These are phyloP conservation scores for Amanita exitialis DNA, from an alignment of 768 basidiomycete species.

Conservation along the genomic window DNA sequence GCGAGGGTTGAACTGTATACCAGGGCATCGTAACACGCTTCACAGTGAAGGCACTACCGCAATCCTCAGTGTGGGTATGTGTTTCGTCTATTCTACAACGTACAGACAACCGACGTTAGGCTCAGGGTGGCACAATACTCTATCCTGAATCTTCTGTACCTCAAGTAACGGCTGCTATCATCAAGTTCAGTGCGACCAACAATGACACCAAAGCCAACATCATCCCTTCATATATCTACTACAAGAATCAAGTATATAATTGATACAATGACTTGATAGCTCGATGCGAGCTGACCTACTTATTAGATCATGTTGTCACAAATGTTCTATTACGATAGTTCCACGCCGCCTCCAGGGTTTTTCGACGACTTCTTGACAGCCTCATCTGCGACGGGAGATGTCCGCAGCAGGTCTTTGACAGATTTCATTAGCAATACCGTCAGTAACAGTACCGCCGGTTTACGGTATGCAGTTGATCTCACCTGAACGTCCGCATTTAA, in stretches of 20 bases:
- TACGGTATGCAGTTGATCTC: conserved; percentile 4
- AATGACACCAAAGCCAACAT: conserved; percentile 43
- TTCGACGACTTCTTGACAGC: conserved; percentile 37
- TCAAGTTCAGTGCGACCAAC: conserved; percentile 27
- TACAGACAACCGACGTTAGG: conserved; percentile 24
- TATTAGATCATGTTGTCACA: neutral
- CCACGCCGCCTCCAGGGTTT: conserved; percentile 30
- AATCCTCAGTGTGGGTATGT: conserved; percentile 50
- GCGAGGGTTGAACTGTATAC: neutral
- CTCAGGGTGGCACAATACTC: conserved; percentile 40
- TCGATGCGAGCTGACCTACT: neutral
- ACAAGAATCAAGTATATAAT: conserved; percentile 21
- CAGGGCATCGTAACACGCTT: conserved; percentile 54
- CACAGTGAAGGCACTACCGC: conserved; percentile 42
- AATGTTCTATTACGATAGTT: conserved; percentile 38
- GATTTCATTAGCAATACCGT: conserved; percentile 22
- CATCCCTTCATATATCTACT: conserved; percentile 34
- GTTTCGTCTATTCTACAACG: conserved; percentile 38
- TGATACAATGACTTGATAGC: neutral
- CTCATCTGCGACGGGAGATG: conserved; percentile 19
- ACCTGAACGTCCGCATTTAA: conserved; percentile 8
- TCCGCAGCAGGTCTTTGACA: conserved; percentile 23
- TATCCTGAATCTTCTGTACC: conserved; percentile 15
- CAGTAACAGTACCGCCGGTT: conserved; percentile 16
- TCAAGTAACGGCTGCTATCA: conserved; percentile 24